These are phyloP conservation scores for Exophiala aquamarina DNA, from an alignment of 2,329 filamentous ascomycete genomes.

Conservation along the genomic window DNA sequence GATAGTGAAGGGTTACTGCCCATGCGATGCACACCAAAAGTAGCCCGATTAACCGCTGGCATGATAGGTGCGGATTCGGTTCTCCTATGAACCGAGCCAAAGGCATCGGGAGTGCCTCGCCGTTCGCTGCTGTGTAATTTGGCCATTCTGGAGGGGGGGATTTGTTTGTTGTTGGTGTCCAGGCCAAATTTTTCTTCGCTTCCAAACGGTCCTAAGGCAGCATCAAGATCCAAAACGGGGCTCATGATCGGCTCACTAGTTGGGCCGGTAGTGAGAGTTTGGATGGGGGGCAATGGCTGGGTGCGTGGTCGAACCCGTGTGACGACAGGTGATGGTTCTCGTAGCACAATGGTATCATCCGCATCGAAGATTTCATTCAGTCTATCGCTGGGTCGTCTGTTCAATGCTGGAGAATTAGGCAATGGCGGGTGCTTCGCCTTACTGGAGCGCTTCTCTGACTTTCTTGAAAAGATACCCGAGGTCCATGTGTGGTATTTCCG, in stretches of 20 bases:
- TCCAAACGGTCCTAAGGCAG: conserved; percentile 88
- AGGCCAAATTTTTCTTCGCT: conserved; percentile 53
- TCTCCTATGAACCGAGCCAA: conserved; percentile 41
- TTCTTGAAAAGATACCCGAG: conserved; percentile 51
- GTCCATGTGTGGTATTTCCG: conserved; percentile 72
- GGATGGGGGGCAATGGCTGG: conserved; percentile 2
- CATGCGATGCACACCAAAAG: conserved; percentile 38
- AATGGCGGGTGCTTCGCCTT: conserved; percentile 43
- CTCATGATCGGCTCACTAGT: conserved; percentile 65
- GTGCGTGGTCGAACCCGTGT: conserved; percentile 13
- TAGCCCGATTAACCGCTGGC: conserved; percentile 47
- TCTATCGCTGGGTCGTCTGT: conserved; percentile 40
- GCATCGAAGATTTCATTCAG: conserved; percentile 49
- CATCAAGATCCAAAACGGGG: conserved; percentile 90
- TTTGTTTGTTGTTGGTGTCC: conserved; percentile 23
- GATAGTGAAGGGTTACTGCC: conserved; percentile 40
- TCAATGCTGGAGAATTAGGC: conserved; percentile 45
- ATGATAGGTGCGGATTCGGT: conserved; percentile 51
- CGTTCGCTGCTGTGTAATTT: conserved; percentile 53
- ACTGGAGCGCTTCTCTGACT: conserved; percentile 45
- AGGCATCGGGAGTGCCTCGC: conserved; percentile 37
- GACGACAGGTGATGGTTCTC: conserved; percentile 35
- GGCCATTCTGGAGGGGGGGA: conserved; percentile 38
- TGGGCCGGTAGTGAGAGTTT: background rate
- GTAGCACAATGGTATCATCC: conserved; percentile 49